Percentiles rank a stretch among this genome's conserved stretches.
These are phyloP conservation scores for Phycomyces nitens DNA, from an alignment of 192 early-diverging fungal species.

Conservation along the genomic window DNA sequence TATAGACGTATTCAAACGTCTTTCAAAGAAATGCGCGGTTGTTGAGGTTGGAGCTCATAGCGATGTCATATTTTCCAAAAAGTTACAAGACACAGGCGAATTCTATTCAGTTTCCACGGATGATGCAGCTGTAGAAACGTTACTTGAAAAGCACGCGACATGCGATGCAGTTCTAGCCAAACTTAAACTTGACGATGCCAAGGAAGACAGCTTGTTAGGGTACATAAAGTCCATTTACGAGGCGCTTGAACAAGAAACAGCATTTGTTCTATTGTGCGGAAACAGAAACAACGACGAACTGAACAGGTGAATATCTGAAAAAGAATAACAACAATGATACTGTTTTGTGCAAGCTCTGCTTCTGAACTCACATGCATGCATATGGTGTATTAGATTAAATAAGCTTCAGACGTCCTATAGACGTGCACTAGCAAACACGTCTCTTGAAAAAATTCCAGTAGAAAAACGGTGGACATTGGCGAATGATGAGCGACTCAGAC, in stretches of 20 bases:
- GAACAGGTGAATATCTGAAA: background rate
- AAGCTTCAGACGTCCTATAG: background rate
- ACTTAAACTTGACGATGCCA: background rate
- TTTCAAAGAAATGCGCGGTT: background rate
- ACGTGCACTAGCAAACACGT: background rate
- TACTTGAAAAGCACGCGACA: constrained; percentile 1
- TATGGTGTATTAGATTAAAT: background rate
- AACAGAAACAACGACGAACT: constrained; percentile 9
- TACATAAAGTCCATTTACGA: constrained; percentile 10
- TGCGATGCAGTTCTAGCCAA: background rate
- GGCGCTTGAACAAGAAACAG: constrained; percentile 11
- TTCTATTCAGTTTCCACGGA: constrained; percentile 4
- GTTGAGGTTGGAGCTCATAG: constrained; percentile 6
- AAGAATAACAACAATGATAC: background rate
- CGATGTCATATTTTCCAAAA: background rate
- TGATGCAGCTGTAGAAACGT: constrained; percentile 1
- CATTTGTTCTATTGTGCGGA: constrained; percentile 11
- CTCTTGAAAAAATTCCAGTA: constrained; percentile 11
- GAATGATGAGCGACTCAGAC: constrained; percentile 7
- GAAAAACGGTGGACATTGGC: constrained; percentile 19
- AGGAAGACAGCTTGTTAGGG: background rate
- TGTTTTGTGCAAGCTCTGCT: background rate
- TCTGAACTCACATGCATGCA: background rate
- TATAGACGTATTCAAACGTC: constrained; percentile 5
- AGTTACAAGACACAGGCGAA: background rate